A percentile compares a stretch with the other conserved stretches of the same genome.
These are phyloP conservation scores for Ophioceras dolichostomum DNA, from an alignment of 2,329 filamentous ascomycete genomes.

Conservation along the genomic window DNA sequence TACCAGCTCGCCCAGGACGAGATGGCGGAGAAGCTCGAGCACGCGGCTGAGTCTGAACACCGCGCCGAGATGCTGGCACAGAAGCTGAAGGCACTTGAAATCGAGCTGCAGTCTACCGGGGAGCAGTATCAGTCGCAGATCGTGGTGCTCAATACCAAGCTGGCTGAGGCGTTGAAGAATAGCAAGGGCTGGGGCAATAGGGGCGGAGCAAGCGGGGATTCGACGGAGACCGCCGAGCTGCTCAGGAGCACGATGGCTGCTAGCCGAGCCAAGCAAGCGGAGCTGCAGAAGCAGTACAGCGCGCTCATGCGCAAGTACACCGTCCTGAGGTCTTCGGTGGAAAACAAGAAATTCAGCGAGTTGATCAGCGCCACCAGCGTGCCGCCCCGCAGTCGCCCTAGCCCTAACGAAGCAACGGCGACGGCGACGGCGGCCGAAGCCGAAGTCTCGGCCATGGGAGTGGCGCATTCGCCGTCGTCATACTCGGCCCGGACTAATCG, in stretches of 20 bases:
- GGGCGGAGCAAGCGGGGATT: conserved; percentile 6
- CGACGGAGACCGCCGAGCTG: conserved; percentile 21
- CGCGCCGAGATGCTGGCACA: conserved; percentile 46
- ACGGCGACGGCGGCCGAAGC: conserved; percentile 19
- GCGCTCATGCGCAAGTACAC: conserved; percentile 39
- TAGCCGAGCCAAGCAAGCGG: conserved; percentile 39
- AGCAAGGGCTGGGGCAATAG: conserved; percentile 7
- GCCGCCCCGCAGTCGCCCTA: too few relatives aligned
- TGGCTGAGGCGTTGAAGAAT: conserved; percentile 24
- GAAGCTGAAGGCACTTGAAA: conserved; percentile 38
- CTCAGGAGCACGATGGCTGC: conserved; percentile 34
- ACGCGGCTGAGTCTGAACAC: conserved; percentile 44
- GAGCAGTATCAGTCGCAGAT: conserved; percentile 36
- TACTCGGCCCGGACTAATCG: conserved; percentile 17
- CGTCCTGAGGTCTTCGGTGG: conserved; percentile 26
- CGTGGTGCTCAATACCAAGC: conserved; percentile 28
- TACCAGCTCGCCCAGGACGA: conserved; percentile 53
- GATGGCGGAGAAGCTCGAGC: conserved; percentile 41
- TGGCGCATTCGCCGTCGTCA: conserved; percentile 20
- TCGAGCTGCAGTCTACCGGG: conserved; percentile 30
- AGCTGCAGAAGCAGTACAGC: conserved; percentile 38
- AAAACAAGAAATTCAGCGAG: neutral
- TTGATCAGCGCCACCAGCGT: too few relatives aligned
- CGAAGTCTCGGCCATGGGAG: conserved; percentile 22
- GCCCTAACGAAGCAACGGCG: conserved; percentile 6